phyloP scores from a whole-genome alignment of 78 protist genomes.

The Dictyostelium capitatum region DNA sequence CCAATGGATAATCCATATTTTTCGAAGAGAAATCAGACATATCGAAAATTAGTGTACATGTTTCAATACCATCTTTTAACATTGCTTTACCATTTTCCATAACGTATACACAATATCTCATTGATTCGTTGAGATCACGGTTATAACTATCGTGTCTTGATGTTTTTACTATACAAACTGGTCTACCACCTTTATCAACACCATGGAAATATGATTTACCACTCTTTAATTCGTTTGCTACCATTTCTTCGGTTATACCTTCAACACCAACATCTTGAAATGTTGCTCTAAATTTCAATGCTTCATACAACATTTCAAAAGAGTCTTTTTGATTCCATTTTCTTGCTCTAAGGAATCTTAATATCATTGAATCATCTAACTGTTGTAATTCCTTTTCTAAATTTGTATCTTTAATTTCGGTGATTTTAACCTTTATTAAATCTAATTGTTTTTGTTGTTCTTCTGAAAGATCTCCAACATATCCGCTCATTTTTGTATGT shows the following conservation, averaged over 20 bases:
- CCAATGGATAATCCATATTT: slow-evolving; percentile 69
- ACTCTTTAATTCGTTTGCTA: slow-evolving; percentile 50
- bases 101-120: slow-evolving; percentile 63
- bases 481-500: slow-evolving; percentile 53
- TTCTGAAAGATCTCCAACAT: slow-evolving; percentile 45
- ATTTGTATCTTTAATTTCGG: background rate
- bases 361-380: slow-evolving; percentile 70
- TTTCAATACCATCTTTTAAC: slow-evolving; percentile 44
- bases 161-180: slow-evolving; percentile 62
- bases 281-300: slow-evolving; percentile 45
- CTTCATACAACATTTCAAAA: slow-evolving; percentile 46
- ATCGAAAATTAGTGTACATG: slow-evolving; percentile 69
- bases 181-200: slow-evolving; percentile 61
- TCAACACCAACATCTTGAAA: slow-evolving; percentile 74
- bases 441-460: slow-evolving; percentile 11
- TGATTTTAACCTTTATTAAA: slow-evolving; percentile 8
- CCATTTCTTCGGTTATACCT: slow-evolving; percentile 17
- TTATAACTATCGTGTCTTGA: slow-evolving; percentile 40
- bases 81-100: slow-evolving; percentile 62
- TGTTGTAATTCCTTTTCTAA: background rate
- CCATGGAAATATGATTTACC: slow-evolving; percentile 75
- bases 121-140: slow-evolving; percentile 42
- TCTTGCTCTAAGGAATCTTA: slow-evolving; percentile 76
- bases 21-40: slow-evolving; percentile 64
- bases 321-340: slow-evolving; percentile 55